These are phyloP conservation scores for Pichia deserticola DNA, from an alignment of 805 yeast genomes.

Conservation along the genomic window DNA sequence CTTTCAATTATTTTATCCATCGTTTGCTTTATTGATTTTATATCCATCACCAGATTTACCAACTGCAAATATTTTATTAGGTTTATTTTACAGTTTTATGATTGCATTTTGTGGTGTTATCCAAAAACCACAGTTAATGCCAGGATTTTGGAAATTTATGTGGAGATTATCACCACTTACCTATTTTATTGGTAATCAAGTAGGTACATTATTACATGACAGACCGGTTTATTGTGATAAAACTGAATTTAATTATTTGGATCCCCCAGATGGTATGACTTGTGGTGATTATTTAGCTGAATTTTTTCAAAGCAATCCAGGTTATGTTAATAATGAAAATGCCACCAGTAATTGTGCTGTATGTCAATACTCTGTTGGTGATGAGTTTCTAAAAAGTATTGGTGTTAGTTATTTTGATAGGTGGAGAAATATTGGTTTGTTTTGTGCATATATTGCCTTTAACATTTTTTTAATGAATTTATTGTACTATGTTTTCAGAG, in stretches of 20 bases:
- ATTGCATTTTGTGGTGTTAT: constrained; percentile 65
- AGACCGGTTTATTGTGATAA: constrained; percentile 42
- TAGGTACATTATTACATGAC: constrained; percentile 43
- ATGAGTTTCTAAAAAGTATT: constrained; percentile 37
- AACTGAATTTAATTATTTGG: constrained; percentile 41
- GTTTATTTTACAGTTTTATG: constrained; percentile 48
- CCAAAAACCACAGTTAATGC: constrained; percentile 51
- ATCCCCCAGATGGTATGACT: constrained; percentile 54
- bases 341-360: constrained; percentile 43
- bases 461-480: constrained; percentile 36
- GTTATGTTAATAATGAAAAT: constrained; percentile 49
- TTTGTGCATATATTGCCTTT: constrained; percentile 49
- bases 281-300: constrained; percentile 48
- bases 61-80: constrained; percentile 53
- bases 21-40: constrained; percentile 46
- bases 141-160: constrained; percentile 83
- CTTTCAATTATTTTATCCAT: constrained; percentile 38
- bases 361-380: constrained; percentile 40
- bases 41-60: constrained; percentile 61
- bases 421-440: constrained; percentile 65
- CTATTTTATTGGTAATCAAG: constrained; percentile 50
- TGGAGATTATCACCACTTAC: constrained; percentile 68
- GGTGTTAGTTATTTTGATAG: constrained; percentile 38
- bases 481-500: constrained; percentile 30
- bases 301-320: constrained; percentile 35